Evolutionary conservation across 371 early-diverging fungal species (phyloP).

Genomic region (Batkoa obscura): DNA sequence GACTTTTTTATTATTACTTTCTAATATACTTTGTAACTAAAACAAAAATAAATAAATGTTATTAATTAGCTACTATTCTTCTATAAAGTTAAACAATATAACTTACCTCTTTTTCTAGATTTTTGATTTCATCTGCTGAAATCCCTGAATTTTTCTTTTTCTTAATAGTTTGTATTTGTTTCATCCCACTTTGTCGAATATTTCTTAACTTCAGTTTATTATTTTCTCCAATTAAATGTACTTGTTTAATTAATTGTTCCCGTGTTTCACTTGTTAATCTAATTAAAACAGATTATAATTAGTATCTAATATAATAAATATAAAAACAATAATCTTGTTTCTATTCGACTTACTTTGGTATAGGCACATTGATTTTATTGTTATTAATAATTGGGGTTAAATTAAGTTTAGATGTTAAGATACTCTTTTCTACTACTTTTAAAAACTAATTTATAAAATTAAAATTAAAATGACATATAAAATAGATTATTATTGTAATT

Average conservation of each 20-base stretch:
- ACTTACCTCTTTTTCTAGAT: constrained; percentile 3
- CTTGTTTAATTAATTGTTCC: neutral
- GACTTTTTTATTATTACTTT: too few species aligned
- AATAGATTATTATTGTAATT: too few species aligned
- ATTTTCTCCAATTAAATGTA: neutral
- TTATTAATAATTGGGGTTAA: constrained; percentile 60
- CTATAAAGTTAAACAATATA: too few species aligned
- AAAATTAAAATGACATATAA: neutral
- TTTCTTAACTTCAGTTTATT: neutral
- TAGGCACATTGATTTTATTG: constrained; percentile 53
- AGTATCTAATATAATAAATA: neutral
- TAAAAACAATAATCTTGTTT: too few species aligned
- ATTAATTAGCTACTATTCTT: too few species aligned
- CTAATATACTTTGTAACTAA: too few species aligned
- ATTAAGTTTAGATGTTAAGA: constrained; percentile 60
- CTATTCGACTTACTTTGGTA: constrained; percentile 48
- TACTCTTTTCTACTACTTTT: constrained; percentile 56
- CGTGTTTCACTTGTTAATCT: constrained; percentile 1
- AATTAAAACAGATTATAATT: neutral
- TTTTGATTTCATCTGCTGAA: neutral
- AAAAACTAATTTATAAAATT: constrained; percentile 22
- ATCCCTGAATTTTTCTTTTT: constrained; percentile 1
- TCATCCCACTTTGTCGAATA: constrained; percentile 1
- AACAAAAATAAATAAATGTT: too few species aligned
- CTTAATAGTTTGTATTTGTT: neutral